Evolutionary conservation across 2,329 filamentous ascomycete species (phyloP).

Genomic region (Paecilomyces fulvus): DNA sequence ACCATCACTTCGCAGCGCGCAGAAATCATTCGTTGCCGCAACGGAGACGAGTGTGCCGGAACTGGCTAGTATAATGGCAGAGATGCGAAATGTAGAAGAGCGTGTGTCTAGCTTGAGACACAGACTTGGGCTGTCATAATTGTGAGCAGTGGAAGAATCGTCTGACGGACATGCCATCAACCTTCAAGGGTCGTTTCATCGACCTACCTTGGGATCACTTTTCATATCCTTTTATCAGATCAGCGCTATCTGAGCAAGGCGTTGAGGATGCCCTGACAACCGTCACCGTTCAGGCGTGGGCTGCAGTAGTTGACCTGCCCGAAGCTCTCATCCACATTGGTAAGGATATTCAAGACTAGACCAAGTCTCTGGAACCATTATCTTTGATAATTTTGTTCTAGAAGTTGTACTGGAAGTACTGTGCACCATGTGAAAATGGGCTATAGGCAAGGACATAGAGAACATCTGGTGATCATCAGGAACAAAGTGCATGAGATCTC

Average conservation of each 20-base stretch:
- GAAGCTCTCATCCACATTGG: not conserved
- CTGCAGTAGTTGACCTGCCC: not conserved
- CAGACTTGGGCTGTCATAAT: conserved; percentile 10
- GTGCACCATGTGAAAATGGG: not conserved
- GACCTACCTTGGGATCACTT: not conserved
- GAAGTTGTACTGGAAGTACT: not conserved
- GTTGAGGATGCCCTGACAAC: not conserved
- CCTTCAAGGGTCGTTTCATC: not conserved
- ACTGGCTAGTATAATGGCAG: conserved; percentile 27
- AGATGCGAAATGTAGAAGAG: conserved; percentile 35
- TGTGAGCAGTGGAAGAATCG: not conserved
- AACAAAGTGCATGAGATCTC: not conserved
- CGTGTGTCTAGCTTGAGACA: conserved; percentile 24
- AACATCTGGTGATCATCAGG: not conserved
- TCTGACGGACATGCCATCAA: not conserved
- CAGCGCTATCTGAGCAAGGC: not conserved
- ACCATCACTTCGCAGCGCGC: conserved; percentile 34
- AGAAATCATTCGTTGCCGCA: conserved; percentile 34
- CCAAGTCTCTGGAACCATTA: not conserved
- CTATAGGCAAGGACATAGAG: not conserved
- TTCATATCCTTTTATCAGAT: not conserved
- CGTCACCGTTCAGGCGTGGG: not conserved
- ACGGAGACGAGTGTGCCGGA: conserved; percentile 28
- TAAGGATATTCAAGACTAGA: not conserved
- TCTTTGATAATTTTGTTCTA: not conserved